A percentile compares a stretch with the other conserved stretches of the same genome.
Evolutionary conservation across 345 rosid genomes (phyloP).

Genomic region (Cochlearia excelsa): DNA sequence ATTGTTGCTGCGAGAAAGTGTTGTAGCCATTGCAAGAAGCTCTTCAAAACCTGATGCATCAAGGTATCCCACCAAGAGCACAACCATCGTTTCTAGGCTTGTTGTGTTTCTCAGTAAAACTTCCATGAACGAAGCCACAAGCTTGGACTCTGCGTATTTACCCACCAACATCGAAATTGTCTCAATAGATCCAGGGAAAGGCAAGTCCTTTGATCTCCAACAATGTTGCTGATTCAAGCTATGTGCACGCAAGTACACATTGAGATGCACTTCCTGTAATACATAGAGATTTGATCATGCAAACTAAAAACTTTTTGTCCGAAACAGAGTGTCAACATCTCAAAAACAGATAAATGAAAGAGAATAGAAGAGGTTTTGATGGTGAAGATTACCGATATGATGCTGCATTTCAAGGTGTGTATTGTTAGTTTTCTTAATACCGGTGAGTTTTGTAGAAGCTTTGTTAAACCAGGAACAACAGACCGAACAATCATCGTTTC

Average conservation of each 20-base stretch:
- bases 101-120: constrained; percentile 22
- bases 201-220: constrained; percentile 24
- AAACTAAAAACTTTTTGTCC: not conserved
- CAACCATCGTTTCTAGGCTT: constrained; percentile 33
- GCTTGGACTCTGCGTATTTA: constrained; percentile 28
- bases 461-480: constrained; percentile 35
- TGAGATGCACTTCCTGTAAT: constrained; percentile 30
- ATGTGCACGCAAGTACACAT: constrained; percentile 22
- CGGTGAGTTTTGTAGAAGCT: constrained; percentile 34
- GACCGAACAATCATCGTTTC: constrained; percentile 32
- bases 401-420: constrained; percentile 31
- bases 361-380: not conserved
- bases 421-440: constrained; percentile 34
- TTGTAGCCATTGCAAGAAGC: constrained; percentile 28
- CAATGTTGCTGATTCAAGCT: constrained; percentile 23
- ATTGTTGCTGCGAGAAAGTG: constrained; percentile 20
- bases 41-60: constrained; percentile 33
- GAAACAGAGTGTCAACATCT: not conserved
- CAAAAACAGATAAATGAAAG: not conserved
- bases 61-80: constrained; percentile 33
- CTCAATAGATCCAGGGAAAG: constrained; percentile 27
- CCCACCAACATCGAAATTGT: constrained; percentile 35
- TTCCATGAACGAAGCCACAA: constrained; percentile 32
- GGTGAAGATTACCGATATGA: constrained; percentile 30
- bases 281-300: not conserved